Conservation (phyloP, 768 basidiomycete genomes). For the Amanita fuliginea region DNA sequence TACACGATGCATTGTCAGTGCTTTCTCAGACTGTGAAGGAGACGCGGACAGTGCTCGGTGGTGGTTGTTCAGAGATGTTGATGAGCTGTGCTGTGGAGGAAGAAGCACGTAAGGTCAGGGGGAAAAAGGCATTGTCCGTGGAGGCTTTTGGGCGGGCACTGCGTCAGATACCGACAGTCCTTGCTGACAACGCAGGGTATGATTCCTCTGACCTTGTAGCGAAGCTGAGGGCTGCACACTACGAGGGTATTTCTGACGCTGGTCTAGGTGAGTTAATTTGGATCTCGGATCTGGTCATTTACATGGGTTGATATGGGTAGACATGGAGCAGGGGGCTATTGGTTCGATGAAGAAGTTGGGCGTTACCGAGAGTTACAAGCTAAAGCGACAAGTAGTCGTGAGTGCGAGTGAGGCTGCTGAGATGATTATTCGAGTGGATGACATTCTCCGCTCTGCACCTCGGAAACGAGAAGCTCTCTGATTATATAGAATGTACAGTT, state of each 20-base stretch:
- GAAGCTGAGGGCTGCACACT: conserved; percentile 85
- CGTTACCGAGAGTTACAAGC: conserved; percentile 93
- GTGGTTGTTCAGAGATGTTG: conserved; percentile 96
- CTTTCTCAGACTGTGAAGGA: conserved; percentile 97
- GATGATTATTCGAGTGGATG: conserved; percentile 97
- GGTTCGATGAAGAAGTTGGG: conserved; percentile 85
- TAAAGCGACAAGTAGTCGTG: conserved; percentile 89
- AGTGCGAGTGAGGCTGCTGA: conserved; percentile 96
- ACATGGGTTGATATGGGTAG: conserved; percentile 24
- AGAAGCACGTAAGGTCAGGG: conserved; percentile 69
- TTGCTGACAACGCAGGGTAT: conserved; percentile 96
- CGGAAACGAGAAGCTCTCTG: conserved; percentile 76
- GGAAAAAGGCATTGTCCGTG: conserved; percentile 92
- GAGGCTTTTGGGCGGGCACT: conserved; percentile 87
- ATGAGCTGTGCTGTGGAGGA: conserved; percentile 96
- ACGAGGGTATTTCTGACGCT: conserved; percentile 76
- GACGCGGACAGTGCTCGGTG: conserved; percentile 87
- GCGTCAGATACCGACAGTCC: conserved; percentile 89
- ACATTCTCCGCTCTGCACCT: conserved; percentile 80
- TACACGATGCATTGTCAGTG: conserved; percentile 96
- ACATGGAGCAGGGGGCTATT: conserved; percentile 81
- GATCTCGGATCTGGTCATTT: background rate
- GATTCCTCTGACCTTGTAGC: conserved; percentile 96
- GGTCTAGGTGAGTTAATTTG: conserved; percentile 59
- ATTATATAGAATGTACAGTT: background rate